Conservation (phyloP, 192 early-diverging fungal species). For the Bifiguratus adelaidae region DNA sequence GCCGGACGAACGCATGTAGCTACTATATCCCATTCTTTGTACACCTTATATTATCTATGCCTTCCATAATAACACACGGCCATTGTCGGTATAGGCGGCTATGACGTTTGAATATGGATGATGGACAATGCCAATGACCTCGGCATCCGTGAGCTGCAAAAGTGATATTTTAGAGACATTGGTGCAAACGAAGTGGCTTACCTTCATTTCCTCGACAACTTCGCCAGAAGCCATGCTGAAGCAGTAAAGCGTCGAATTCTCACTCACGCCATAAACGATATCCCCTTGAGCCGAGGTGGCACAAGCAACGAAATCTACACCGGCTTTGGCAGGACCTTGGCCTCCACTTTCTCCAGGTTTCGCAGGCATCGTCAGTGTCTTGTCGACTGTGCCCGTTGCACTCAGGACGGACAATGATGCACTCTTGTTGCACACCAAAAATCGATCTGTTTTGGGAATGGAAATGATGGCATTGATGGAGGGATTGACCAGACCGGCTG, state of each 20-base stretch:
- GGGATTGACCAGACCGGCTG: conserved; percentile 35
- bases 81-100: conserved; percentile 54
- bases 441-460: conserved; percentile 51
- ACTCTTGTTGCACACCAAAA: conserved; percentile 74
- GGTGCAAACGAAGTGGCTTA: conserved; percentile 9
- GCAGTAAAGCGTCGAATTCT: conserved; percentile 55
- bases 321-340: conserved; percentile 26
- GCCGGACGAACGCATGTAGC: too few species aligned
- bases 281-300: conserved; percentile 70
- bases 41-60: too few species aligned
- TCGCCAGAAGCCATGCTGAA: conserved; percentile 56
- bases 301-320: conserved; percentile 39
- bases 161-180: conserved; percentile 7
- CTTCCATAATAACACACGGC: conserved; percentile 50
- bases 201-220: conserved; percentile 27
- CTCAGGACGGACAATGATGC: conserved; percentile 62
- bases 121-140: conserved; percentile 65
- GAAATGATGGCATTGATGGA: conserved; percentile 48
- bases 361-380: conserved; percentile 33
- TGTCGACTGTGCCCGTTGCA: conserved; percentile 45
- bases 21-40: too few species aligned
- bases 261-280: conserved; percentile 67
- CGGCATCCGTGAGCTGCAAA: conserved; percentile 46
- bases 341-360: too few species aligned
- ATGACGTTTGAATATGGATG: conserved; percentile 84